Evolutionary conservation across 129 eudicot species (phyloP).

Genomic region (Glebionis coronaria): DNA sequence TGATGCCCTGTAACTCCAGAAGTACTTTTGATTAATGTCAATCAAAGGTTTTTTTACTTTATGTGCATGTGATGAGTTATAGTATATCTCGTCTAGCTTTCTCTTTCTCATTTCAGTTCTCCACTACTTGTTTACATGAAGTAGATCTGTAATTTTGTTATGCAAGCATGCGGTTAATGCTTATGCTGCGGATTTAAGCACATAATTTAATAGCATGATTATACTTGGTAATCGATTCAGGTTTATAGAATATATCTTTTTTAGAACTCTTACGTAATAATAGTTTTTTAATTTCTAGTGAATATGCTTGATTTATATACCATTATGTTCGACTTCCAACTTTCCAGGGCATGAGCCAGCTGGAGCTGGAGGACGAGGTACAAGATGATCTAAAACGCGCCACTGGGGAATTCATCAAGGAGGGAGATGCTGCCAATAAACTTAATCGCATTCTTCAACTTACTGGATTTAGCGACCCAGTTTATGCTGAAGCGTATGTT

Average conservation of each 20-base stretch:
- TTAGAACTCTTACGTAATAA: background rate
- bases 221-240: background rate
- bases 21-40: too few species aligned
- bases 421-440: slow-evolving; percentile 84
- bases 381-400: slow-evolving; percentile 98
- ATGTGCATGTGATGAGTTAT: too few species aligned
- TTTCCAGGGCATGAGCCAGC: slow-evolving; percentile 91
- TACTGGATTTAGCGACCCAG: slow-evolving; percentile 97
- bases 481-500: slow-evolving; percentile 95
- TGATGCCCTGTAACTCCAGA: too few species aligned
- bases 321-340: background rate
- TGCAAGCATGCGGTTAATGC: too few species aligned
- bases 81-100: too few species aligned
- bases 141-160: too few species aligned
- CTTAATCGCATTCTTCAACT: slow-evolving; percentile 92
- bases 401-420: slow-evolving; percentile 88
- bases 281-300: background rate
- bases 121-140: too few species aligned
- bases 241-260: background rate
- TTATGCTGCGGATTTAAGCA: too few species aligned
- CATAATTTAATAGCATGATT: too few species aligned
- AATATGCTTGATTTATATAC: slow-evolving; percentile 18
- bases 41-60: too few species aligned
- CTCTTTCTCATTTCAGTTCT: too few species aligned
- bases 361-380: slow-evolving; percentile 92